Base-by-base conservation (phyloP, 345 rosid genomes). In the Pistacia vera region DNA sequence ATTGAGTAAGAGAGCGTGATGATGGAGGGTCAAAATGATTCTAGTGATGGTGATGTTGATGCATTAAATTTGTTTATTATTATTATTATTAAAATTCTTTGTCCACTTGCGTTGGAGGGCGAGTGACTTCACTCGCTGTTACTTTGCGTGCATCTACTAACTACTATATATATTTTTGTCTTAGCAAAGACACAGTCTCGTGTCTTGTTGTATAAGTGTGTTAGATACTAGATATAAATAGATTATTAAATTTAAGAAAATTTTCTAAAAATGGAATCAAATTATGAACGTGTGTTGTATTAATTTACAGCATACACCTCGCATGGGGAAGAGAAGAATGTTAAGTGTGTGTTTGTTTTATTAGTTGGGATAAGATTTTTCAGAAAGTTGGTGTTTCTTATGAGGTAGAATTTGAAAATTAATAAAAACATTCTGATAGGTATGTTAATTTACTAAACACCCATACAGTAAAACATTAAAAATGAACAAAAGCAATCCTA, bases 21-120 rank as follows among this genome's bases (percentile, higher is more conserved):
- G 38, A 54, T 67, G 74, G 13, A 44, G 33, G 60, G 68, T 68
- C 17, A 33, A 44, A 58, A 68, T 68, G 60, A 59, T 75, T 58
- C 56, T 59, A 68, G 30, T 46, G 73, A 75, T 67, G 72, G 71
- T 63, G 61, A 41, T 56, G 75, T 63, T n/a, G 20, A 57, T 78
- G 10, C 66, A 44, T 72, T 60, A 44, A 41, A 44, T 72, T 59
- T 13, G 20, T 25, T 46, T 61, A 41, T 38, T n/a, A 12, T 46
- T 66, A 11, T 11, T 44, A 0, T 2, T 14, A 35, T 35, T 5
- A 30, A 61, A 44, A 48, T 22, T 12, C 3, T 13, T 13, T 28
- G 38, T 49, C 22, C 58, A 72, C 59, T 5, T 58, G 75, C 59
- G 7, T 48, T 13, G 11, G 17, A 48, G 0, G 4, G 68, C 68